Evolutionary conservation across 1,139 yeast genomes (phyloP).

Genomic region (Scheffersomyces stambukii): DNA sequence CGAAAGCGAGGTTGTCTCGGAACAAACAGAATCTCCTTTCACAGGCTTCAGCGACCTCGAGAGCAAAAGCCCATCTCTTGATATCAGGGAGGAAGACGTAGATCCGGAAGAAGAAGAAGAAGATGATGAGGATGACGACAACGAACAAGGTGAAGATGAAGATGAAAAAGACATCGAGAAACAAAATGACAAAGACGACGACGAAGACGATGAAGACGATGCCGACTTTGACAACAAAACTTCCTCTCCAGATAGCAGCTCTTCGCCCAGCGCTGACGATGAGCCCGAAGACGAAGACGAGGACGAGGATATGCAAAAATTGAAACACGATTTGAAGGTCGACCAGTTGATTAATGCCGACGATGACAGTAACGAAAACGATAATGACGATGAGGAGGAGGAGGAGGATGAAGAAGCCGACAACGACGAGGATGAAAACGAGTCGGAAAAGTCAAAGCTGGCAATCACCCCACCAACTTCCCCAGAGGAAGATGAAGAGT

Average conservation of each 20-base stretch:
- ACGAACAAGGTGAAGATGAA: constrained; percentile 3
- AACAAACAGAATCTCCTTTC: constrained; percentile 11
- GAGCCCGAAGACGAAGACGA: constrained; percentile 12
- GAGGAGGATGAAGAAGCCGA: constrained; percentile 14
- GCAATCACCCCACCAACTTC: constrained; percentile 41
- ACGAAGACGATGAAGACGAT: constrained; percentile 12
- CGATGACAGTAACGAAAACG: constrained; percentile 15
- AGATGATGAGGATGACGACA: constrained; percentile 4
- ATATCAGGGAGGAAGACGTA: constrained; percentile 18
- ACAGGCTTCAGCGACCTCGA: constrained; percentile 19
- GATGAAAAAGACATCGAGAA: constrained; percentile 12
- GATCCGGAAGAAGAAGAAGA: constrained; percentile 16
- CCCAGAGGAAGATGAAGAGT: constrained; percentile 30
- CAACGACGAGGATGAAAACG: constrained; percentile 17
- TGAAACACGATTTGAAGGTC: constrained; percentile 30
- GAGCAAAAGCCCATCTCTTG: too few species aligned
- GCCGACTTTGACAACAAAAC: constrained; percentile 10
- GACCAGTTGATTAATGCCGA: constrained; percentile 20
- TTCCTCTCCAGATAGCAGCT: too few species aligned
- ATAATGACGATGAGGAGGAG: constrained; percentile 24
- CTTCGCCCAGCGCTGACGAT: constrained; percentile 24
- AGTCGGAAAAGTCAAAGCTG: constrained; percentile 11
- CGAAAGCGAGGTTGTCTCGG: constrained; percentile 1
- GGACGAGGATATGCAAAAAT: constrained; percentile 28
- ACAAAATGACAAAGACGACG: constrained; percentile 17